Evolutionary conservation across 176 grass and related monocot species (phyloP), one percentile per base, ranked within the genome.

Genomic region (Cenchrus americanus): DNA sequence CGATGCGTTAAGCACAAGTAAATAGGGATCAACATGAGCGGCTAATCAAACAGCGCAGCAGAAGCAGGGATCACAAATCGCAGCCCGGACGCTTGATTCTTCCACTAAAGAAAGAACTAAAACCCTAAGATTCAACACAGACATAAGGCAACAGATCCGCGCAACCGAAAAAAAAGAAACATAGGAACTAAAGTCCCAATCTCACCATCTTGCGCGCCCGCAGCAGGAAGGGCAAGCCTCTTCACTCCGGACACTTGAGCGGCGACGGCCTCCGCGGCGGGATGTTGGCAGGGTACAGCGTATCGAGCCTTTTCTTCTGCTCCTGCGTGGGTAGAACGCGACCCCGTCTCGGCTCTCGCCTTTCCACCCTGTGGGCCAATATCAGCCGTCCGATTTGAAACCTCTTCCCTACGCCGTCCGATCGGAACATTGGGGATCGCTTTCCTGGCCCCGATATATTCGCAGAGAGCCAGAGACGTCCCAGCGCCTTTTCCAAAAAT

Each of bases 181-280:
- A 40, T 2, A 19, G 13, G 51, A 58, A 75, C 1, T 32, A 0
- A 8, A n/a, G 1, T 4, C 10, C 5, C 52, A 64, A 80, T 85
- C 82, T 85, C 69, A 89, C 87, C 87, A 89, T 89, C 76, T 83
- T 61, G 48, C 17, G 21, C 8, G 17, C 62, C 1, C 62, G 40
- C 30, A 64, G 14, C 22, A 42, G 43, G 69, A 77, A 70, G 34
- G 9, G 52, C 82, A 8, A 34, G 63, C 14, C n/a, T 15, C 76
- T 13, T 42, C 78, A 24, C 12, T 58, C 78, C 24, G 24, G 47
- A 52, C 78, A 68, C 48, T 68, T 66, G 62, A 13, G 69, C 81
- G 40, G 52, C 76, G 71, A 53, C 18, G 69, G 69, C 83, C 22
- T 80, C 69, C 70, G 69, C 66, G 79, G 66, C 65, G 65, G 58